A percentile compares a stretch with the other conserved stretches of the same genome.
These are phyloP conservation scores for Ogataea salicorniae DNA, from an alignment of 805 yeast species.

Conservation along the genomic window DNA sequence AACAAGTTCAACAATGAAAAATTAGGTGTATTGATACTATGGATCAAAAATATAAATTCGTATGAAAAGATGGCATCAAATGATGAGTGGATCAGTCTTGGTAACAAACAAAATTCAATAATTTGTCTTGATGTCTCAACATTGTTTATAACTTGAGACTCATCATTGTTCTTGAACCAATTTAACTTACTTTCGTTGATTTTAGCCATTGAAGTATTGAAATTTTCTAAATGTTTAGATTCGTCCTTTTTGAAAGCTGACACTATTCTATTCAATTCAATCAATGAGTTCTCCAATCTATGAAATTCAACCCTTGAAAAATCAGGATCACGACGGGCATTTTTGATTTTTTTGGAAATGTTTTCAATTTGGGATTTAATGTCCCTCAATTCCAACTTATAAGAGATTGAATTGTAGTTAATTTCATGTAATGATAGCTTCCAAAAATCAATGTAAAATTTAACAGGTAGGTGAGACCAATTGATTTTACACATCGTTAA, in stretches of 20 bases:
- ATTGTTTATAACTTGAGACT: conserved; percentile 8
- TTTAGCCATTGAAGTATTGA: conserved; percentile 26
- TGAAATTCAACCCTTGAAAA: conserved; percentile 15
- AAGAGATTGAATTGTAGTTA: conserved; percentile 44
- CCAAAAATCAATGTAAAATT: conserved; percentile 67
- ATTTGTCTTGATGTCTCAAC: conserved; percentile 23
- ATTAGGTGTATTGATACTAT: conserved; percentile 32
- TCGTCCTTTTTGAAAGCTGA: conserved; percentile 35
- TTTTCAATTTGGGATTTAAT: conserved; percentile 33
- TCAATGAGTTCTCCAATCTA: conserved; percentile 26
- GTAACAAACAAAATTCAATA: conserved; percentile 63
- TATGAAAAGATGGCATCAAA: conserved; percentile 74
- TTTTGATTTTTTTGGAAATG: conserved; percentile 31
- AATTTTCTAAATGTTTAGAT: conserved; percentile 40
- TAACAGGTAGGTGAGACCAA: conserved; percentile 30
- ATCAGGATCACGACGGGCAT: conserved; percentile 27
- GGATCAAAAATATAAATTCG: conserved; percentile 51
- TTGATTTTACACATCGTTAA: conserved; percentile 12
- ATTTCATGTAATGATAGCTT: conserved; percentile 66
- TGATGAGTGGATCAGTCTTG: conserved; percentile 73
- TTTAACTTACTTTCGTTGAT: conserved; percentile 24
- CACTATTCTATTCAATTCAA: conserved; percentile 25
- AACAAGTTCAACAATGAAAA: conserved; percentile 36
- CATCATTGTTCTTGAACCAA: conserved; percentile 35
- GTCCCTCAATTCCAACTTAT: conserved; percentile 42